Base-by-base conservation (phyloP, 441 rosid genomes). In the Erodium moschatum region DNA sequence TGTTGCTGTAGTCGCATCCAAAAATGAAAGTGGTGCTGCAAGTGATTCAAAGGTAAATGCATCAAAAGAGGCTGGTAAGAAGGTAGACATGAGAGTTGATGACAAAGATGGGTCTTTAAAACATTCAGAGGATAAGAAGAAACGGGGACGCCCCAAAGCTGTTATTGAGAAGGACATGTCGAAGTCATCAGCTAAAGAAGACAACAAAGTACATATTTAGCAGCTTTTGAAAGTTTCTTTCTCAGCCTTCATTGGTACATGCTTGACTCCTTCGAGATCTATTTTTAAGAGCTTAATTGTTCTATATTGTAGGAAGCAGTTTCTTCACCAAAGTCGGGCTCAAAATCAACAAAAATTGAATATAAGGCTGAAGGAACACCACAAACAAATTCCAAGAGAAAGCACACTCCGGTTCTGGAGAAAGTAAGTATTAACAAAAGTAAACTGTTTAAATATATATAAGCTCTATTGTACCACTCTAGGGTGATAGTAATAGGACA, bases 371-470 rank as follows among this genome's bases (percentile, higher is more conserved):
- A 83, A 76, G 94, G 84, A 75, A 87, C 83, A 70, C 82, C 93
- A 16, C 81, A 84, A 84, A 72, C 83, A 61, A 79, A 68, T 78
- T 50, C 75, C 70, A 92, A 87, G 87, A 81, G 92, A 72, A 92
- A 84, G 77, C 87, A 73, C 8, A 73, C 85, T 52, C 76, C 77
- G 16, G 90, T 68, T 54, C 77, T 77, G 73, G 86, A 84, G 48
- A 82, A 86, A 79, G 97, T 87, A 77, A 46, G 81, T 70, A 35
- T 67, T 78, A 24, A 64, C 38, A 12, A 15, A 27, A 50, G 6
- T 67, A 15, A 8, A 7, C 6, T 61, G 65, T 10, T 31, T 18
- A 54, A 58, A 10, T 19, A 50, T 19, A 50, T 71, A 64, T 52
- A 33, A 40, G 16, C 60, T 44, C 66, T 29, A 13, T 10, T 61